Percentiles rank a stretch among this genome's conserved stretches.
Evolutionary conservation across 2,329 filamentous ascomycete species (phyloP).

Genomic region (Pseudogymnoascus sp.): DNA sequence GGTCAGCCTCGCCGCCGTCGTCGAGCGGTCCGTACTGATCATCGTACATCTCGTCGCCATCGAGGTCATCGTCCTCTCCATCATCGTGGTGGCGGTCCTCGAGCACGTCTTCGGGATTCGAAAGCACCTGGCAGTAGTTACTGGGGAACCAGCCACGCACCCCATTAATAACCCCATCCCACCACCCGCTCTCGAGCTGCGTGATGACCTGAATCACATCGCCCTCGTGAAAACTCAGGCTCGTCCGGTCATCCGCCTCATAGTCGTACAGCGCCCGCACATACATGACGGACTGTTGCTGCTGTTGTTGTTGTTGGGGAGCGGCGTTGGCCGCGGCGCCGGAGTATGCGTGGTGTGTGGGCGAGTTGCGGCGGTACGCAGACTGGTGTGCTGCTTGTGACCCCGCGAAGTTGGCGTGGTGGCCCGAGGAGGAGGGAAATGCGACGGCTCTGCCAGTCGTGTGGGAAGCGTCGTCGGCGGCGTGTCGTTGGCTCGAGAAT

Average conservation of each 20-base stretch:
- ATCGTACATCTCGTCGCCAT: slow-evolving; percentile 60
- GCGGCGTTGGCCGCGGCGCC: slow-evolving; percentile 54
- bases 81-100: slow-evolving; percentile 59
- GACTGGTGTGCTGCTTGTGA: slow-evolving; percentile 15
- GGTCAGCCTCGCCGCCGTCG: slow-evolving; percentile 60
- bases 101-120: slow-evolving; percentile 65
- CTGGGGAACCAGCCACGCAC: slow-evolving; percentile 98
- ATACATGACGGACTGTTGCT: slow-evolving; percentile 57
- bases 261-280: slow-evolving; percentile 97
- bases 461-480: slow-evolving; percentile 14
- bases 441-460: slow-evolving; percentile 10
- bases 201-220: slow-evolving; percentile 98
- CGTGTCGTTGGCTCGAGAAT: slow-evolving; percentile 37
- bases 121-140: slow-evolving; percentile 92
- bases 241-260: slow-evolving; percentile 93
- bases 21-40: slow-evolving; percentile 47
- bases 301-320: slow-evolving; percentile 24
- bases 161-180: slow-evolving; percentile 97
- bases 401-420: slow-evolving; percentile 9
- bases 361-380: slow-evolving; percentile 23
- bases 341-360: slow-evolving; percentile 49
- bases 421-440: not conserved
- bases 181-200: slow-evolving; percentile 97
- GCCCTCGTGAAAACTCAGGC: slow-evolving; percentile 91
- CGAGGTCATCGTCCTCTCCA: slow-evolving; percentile 59